Conservation (phyloP, 176 grass and related monocot species). For the Triticum timopheevii region DNA sequence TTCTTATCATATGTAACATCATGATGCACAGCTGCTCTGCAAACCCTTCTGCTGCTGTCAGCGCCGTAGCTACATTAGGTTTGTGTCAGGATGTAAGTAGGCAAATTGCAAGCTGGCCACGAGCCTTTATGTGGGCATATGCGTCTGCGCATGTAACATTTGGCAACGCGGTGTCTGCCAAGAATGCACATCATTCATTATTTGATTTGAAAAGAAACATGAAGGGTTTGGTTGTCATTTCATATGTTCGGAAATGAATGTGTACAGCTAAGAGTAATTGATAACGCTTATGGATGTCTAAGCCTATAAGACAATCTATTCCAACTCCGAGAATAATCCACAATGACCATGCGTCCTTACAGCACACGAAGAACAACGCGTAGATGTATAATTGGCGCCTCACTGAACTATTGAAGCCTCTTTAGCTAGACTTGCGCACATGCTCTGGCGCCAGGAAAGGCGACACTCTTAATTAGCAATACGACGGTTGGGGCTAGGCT, state of each 20-base stretch:
- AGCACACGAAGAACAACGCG: neutral
- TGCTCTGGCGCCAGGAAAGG: neutral
- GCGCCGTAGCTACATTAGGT: neutral
- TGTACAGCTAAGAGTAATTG: neutral
- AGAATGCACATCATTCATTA: neutral
- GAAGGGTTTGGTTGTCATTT: neutral
- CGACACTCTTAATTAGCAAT: neutral
- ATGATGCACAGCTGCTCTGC: neutral
- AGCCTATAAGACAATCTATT: neutral
- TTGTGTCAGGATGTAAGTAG: neutral
- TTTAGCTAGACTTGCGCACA: neutral
- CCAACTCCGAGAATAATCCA: neutral
- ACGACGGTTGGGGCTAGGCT: neutral
- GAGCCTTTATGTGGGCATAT: neutral
- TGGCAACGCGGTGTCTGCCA: neutral
- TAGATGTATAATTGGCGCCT: neutral
- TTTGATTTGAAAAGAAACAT: neutral
- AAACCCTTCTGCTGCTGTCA: neutral
- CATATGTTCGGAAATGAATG: neutral
- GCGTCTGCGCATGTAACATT: neutral
- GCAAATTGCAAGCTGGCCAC: neutral
- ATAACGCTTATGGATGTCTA: neutral
- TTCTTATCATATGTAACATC: neutral
- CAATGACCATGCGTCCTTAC: neutral
- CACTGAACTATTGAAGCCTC: neutral